phyloP scores from a whole-genome alignment of 139 green algal species.

The Pleodorina starrii region DNA sequence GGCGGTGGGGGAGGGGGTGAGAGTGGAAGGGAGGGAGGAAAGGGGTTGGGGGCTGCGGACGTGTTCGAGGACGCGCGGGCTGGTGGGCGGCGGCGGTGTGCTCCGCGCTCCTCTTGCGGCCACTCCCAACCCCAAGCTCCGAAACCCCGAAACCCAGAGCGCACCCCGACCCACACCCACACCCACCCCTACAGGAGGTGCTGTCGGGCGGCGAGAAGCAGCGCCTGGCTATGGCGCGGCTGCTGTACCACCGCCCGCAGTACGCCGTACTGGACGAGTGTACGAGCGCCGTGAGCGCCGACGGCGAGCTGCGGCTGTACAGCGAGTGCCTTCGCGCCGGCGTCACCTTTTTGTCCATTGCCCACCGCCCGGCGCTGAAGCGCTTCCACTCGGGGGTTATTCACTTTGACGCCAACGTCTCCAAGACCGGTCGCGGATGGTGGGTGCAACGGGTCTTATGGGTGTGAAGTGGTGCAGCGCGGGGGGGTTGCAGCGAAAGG shows the following conservation, averaged over 20 bases:
- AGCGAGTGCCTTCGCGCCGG: conserved; percentile 70
- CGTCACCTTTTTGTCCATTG: conserved; percentile 95
- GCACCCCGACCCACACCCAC: too few species aligned
- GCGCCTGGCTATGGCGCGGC: conserved; percentile 90
- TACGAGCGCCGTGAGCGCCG: conserved; percentile 83
- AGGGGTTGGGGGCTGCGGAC: too few species aligned
- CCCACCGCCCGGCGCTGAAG: conserved; percentile 79
- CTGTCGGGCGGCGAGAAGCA: conserved; percentile 94
- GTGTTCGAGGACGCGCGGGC: too few species aligned
- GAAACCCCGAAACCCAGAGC: too few species aligned
- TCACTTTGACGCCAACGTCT: conserved; percentile 71
- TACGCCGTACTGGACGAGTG: conserved; percentile 95
- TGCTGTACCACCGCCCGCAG: conserved; percentile 86
- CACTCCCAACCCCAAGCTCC: too few species aligned
- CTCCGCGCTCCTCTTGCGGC: too few species aligned
- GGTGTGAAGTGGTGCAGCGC: too few species aligned
- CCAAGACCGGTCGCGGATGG: conserved; percentile 52
- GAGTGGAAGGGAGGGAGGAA: too few species aligned
- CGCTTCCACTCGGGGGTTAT: conserved; percentile 71
- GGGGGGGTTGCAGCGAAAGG: too few species aligned
- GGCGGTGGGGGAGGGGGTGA: too few species aligned
- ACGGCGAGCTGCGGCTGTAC: conserved; percentile 64
- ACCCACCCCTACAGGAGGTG: conserved; percentile 82
- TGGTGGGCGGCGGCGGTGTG: too few species aligned
- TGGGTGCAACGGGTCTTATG: conserved; percentile 19